Conservation (phyloP, 2,329 filamentous ascomycete species). For the Phoma sp. region DNA sequence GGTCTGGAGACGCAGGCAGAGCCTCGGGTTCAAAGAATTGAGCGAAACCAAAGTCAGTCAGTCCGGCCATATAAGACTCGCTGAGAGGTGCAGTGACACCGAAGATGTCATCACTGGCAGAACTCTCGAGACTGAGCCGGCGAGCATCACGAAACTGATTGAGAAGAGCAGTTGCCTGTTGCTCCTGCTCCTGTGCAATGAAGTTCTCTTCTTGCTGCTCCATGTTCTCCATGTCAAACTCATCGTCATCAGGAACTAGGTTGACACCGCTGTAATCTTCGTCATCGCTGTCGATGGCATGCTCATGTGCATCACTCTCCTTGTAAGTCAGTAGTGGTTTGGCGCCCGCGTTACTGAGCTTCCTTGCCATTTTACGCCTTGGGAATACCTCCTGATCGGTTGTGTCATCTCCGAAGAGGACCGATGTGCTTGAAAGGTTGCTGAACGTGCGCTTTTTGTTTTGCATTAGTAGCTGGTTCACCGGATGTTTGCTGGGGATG, state of each 20-base stretch:
- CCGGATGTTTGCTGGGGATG: constrained; percentile 35
- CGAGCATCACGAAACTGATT: constrained; percentile 44
- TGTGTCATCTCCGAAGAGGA: constrained; percentile 46
- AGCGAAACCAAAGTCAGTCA: constrained; percentile 43
- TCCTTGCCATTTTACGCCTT: constrained; percentile 47
- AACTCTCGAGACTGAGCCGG: constrained; percentile 44
- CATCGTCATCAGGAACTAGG: constrained; percentile 74
- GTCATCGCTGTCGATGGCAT: constrained; percentile 48
- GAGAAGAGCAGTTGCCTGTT: constrained; percentile 38
- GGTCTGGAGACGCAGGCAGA: constrained; percentile 49
- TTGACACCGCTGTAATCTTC: constrained; percentile 75
- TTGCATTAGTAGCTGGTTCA: constrained; percentile 35
- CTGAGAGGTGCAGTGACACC: constrained; percentile 37
- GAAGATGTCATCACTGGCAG: constrained; percentile 43
- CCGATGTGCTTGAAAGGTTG: constrained; percentile 47
- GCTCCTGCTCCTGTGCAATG: constrained; percentile 59
- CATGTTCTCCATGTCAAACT: constrained; percentile 80
- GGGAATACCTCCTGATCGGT: constrained; percentile 43
- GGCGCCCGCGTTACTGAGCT: constrained; percentile 41
- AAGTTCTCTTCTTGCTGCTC: constrained; percentile 79
- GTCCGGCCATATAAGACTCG: constrained; percentile 31
- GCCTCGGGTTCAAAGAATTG: constrained; percentile 51
- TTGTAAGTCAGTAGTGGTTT: constrained; percentile 48
- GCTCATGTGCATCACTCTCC: constrained; percentile 37
- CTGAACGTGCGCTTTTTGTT: constrained; percentile 50